Percentiles rank a stretch among this genome's conserved stretches.
Evolutionary conservation across 192 early-diverging fungal species (phyloP).

Genomic region (Rhizoclosmatium globosum): DNA sequence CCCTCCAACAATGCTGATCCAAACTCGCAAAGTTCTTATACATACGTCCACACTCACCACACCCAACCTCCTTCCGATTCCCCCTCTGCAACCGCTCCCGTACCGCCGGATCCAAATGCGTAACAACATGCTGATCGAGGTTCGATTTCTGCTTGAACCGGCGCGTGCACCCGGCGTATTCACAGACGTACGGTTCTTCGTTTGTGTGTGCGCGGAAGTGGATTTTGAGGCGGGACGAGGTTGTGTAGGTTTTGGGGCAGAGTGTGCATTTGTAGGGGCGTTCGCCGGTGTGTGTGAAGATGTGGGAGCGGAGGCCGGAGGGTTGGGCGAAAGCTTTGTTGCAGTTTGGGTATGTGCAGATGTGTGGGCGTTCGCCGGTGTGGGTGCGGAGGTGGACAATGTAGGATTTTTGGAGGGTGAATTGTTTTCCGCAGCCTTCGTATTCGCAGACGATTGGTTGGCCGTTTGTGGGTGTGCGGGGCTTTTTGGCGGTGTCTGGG

Average conservation of each 20-base stretch:
- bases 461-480: background rate
- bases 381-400: conserved; percentile 78
- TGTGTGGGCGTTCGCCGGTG: conserved; percentile 86
- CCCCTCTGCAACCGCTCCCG: conserved; percentile 10
- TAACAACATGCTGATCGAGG: conserved; percentile 35
- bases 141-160: conserved; percentile 41
- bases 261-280: conserved; percentile 37
- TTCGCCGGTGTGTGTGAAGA: conserved; percentile 41
- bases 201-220: conserved; percentile 38
- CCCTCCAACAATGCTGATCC: conserved; percentile 36
- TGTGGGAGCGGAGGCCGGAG: conserved; percentile 40
- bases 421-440: conserved; percentile 33
- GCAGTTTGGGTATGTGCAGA: conserved; percentile 79
- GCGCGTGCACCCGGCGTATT: conserved; percentile 28
- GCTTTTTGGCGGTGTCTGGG: background rate
- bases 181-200: conserved; percentile 34
- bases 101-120: conserved; percentile 29
- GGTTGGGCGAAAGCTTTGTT: conserved; percentile 72
- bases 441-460: conserved; percentile 13
- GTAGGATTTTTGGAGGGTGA: conserved; percentile 60
- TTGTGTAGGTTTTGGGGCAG: conserved; percentile 38
- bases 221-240: conserved; percentile 32
- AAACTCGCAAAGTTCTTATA: conserved; percentile 28
- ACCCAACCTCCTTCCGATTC: conserved; percentile 31
- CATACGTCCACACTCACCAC: conserved; percentile 24